phyloP scores from a whole-genome alignment of 768 basidiomycete species.

The Russula brevipes region DNA sequence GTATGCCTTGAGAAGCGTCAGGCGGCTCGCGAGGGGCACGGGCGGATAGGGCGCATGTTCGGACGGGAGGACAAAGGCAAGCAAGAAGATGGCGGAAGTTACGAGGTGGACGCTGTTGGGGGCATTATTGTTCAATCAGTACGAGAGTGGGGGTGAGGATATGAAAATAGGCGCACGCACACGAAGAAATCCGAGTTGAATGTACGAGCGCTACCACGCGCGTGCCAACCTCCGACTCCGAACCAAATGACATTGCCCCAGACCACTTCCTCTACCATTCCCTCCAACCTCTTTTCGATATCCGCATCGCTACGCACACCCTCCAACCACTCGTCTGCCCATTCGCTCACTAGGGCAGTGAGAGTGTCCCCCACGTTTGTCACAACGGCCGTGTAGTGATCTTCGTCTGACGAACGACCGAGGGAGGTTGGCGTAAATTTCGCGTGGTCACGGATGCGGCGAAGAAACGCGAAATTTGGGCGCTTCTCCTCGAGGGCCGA shows the following conservation, averaged over 20 bases:
- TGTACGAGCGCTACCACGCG: slow-evolving; percentile 23
- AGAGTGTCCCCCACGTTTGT: slow-evolving; percentile 19
- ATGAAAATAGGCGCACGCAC: slow-evolving; percentile 39
- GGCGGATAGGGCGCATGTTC: slow-evolving; percentile 20
- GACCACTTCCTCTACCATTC: slow-evolving; percentile 57
- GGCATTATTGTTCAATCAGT: not conserved
- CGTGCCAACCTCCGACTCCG: slow-evolving; percentile 49
- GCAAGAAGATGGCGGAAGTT: slow-evolving; percentile 59
- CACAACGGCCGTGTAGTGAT: slow-evolving; percentile 20
- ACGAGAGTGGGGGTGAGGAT: not conserved
- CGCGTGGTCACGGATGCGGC: slow-evolving; percentile 49
- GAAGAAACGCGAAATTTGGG: slow-evolving; percentile 42
- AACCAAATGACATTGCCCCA: slow-evolving; percentile 56
- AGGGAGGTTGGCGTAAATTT: slow-evolving; percentile 25
- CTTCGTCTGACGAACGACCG: slow-evolving; percentile 4
- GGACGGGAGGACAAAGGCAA: slow-evolving; percentile 41
- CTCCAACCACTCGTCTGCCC: slow-evolving; percentile 22
- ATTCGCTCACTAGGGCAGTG: slow-evolving; percentile 22
- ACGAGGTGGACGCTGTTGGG: slow-evolving; percentile 53
- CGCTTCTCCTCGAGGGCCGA: slow-evolving; percentile 37
- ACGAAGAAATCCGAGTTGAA: slow-evolving; percentile 57
- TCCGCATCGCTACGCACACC: slow-evolving; percentile 15
- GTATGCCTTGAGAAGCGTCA: slow-evolving; percentile 51
- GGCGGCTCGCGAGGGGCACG: slow-evolving; percentile 39
- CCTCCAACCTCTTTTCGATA: slow-evolving; percentile 35